Base-by-base conservation (phyloP, 164 flowering plant genomes). In the Aristolochia californica region DNA sequence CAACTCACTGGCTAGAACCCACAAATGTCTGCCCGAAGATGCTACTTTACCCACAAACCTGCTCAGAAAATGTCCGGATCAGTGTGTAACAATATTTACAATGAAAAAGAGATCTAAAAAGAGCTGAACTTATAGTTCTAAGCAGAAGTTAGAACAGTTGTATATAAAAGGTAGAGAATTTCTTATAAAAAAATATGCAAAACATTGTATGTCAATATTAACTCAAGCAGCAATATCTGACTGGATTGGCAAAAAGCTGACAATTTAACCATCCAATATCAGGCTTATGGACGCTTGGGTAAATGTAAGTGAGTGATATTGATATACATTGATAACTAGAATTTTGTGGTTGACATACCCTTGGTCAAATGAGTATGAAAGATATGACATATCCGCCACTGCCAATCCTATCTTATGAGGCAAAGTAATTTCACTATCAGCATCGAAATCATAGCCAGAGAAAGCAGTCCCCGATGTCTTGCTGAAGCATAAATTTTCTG, bases 41-140 rank as follows among this genome's bases (percentile, higher is more conserved):
- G 94, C 95, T 60, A 74, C 88, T 72, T 68, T 53, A 47, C 98
- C 96, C 47, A 91, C 82, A 61, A 65, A 38, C 77, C 98, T 91
- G 83, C 24, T 11, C 43, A 28, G 7, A 28, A 54, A 24, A 54
- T 14, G 16, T 23, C 24, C n/a, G 20, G 1, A 53, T 16, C 34
- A 26, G 56, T 23, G n/a, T 26, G 43, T n/a, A 53, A 47, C 20
- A 16, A 47, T 2, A n/a, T n/a, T n/a, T 2, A 47, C 12, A 17
- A 0, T 16, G 22, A 47, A 47, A 17, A 47, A 4, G 22, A 47
- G 20, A 47, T 47, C 22, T 17, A 47, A 47, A 4, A 47, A 5
- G 10, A 20, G 13, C 50, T 17, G 50, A 8, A 17, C 5, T 20
- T 5, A 20, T 14, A 5, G 50, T 17, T 20, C 10, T 2, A 17